phyloP scores from a whole-genome alignment of 2,329 filamentous ascomycete species.

The Verticillium longisporum region DNA sequence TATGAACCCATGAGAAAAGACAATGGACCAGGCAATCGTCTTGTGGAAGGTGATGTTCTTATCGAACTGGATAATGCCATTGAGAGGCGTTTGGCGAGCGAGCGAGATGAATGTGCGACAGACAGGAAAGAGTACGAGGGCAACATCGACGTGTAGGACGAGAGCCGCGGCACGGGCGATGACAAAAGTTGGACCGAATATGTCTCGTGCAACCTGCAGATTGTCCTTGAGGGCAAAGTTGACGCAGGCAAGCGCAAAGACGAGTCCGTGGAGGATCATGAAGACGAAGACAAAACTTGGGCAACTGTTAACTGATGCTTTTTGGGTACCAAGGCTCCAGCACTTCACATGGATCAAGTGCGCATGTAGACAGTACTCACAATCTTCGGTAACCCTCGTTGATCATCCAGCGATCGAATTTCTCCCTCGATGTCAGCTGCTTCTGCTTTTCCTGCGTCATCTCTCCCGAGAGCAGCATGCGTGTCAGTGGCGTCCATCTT shows the following conservation, averaged over 20 bases:
- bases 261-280: conserved; percentile 63
- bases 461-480: conserved; percentile 77
- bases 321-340: neutral
- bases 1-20: conserved; percentile 87
- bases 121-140: conserved; percentile 72
- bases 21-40: conserved; percentile 77
- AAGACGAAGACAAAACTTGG: conserved; percentile 70
- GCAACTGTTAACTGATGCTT: conserved; percentile 7
- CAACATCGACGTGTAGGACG: conserved; percentile 75
- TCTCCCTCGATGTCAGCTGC: conserved; percentile 61
- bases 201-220: conserved; percentile 55
- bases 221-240: conserved; percentile 76
- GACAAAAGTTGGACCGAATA: conserved; percentile 69
- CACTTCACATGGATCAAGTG: neutral
- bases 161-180: conserved; percentile 71
- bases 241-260: conserved; percentile 75
- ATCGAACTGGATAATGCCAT: conserved; percentile 82
- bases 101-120: conserved; percentile 81
- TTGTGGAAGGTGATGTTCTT: conserved; percentile 90
- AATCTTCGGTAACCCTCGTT: conserved; percentile 79
- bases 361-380: conserved; percentile 38
- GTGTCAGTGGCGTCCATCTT: conserved; percentile 75
- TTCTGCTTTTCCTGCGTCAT: conserved; percentile 69
- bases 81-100: conserved; percentile 71
- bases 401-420: conserved; percentile 81